Base-by-base conservation (phyloP, 169 alveolate species). In the Eimeria acervulina region DNA sequence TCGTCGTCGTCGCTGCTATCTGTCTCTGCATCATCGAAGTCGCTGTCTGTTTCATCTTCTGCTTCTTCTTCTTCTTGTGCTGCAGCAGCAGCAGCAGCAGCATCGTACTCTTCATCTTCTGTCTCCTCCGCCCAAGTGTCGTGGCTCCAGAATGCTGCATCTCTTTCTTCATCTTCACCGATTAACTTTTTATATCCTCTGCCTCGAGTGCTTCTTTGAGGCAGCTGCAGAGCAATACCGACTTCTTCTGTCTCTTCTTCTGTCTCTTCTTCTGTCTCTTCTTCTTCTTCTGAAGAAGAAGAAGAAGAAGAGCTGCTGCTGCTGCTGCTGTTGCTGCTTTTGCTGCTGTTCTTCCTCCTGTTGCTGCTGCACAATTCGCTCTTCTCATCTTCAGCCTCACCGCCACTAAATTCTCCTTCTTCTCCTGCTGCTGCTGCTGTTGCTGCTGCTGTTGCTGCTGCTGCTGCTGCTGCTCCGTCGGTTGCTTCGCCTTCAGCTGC, bases 71-170 rank as follows among this genome's bases (percentile, higher is more conserved):
- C n/a, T n/a, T n/a, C n/a, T n/a, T n/a, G n/a, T n/a, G n/a, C n/a
- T n/a, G n/a, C n/a, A 61, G 97, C 98, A 90, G 98, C 99, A 8
- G 98, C 99, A 85, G 98, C 99, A 59, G 98, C 97, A 97, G 98
- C 97, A 74, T 97, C 97, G 97, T 98, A 98, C 68, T 98, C 99
- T 90, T 96, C 98, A 76, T 98, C 99, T 15, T 96, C 97, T 55
- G 96, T 98, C 90, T 98, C 99, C 90, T 98, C 99, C 42, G 96
- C 98, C 99, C 99, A 98, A 8, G 98, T 98, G 52, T 95, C 89
- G 90, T 98, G 98, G 44, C 97, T 97, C 99, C 99, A 98, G 84
- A 98, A 98, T 63, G 95, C 97, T 94, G 96, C 97, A 85, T 98
- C 98, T 95, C 97, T 97, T 94, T 98, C 99, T 33, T 97, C 95